Conservation (phyloP, 2,329 filamentous ascomycete genomes). For the Pseudogymnoascus verrucosus region DNA sequence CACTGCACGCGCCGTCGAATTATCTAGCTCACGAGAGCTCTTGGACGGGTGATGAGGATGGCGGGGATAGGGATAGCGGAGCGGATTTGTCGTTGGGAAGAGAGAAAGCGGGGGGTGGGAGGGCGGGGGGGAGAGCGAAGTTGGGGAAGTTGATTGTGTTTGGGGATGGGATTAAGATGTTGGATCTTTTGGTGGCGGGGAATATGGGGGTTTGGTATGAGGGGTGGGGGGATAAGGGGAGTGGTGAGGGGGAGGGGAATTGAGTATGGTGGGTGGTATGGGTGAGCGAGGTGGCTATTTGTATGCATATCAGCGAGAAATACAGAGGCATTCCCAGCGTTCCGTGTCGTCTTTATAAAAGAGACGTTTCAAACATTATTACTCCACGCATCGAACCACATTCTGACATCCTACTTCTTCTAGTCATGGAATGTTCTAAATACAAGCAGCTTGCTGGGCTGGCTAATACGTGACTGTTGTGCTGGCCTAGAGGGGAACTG, state of each 20-base stretch:
- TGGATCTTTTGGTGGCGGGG: conserved; percentile 83
- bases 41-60: conserved; percentile 14
- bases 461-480: too few relatives aligned
- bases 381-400: not conserved
- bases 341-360: not conserved
- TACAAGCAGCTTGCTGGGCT: too few relatives aligned
- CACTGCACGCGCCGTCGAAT: not conserved
- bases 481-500: too few relatives aligned
- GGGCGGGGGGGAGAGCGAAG: conserved; percentile 79
- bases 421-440: too few relatives aligned
- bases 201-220: conserved; percentile 94
- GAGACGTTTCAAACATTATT: not conserved
- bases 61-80: conserved; percentile 33
- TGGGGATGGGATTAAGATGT: conserved; percentile 87
- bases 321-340: not conserved
- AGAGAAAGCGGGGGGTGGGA: conserved; percentile 80
- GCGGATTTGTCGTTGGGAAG: conserved; percentile 66
- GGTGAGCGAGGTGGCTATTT: not conserved
- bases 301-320: not conserved
- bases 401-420: too few relatives aligned
- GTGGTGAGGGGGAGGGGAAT: not conserved
- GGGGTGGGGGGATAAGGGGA: conserved; percentile 49
- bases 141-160: conserved; percentile 87
- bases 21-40: not conserved
- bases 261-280: not conserved